A percentile compares a stretch with the other conserved stretches of the same genome.
Conservation (phyloP, 345 rosid species). For the Cardamine chenopodiifolia region DNA sequence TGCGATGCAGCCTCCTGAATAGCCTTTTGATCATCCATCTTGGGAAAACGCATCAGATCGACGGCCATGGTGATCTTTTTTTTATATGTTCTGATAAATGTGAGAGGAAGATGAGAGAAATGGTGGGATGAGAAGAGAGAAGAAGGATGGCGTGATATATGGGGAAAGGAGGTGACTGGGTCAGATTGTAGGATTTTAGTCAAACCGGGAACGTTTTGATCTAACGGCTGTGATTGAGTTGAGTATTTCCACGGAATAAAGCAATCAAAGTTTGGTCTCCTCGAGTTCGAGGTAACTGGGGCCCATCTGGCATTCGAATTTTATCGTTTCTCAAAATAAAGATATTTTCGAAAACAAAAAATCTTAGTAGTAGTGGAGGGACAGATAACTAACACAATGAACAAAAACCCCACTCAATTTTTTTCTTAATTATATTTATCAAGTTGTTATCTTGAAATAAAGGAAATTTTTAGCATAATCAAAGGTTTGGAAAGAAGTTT, state of each 20-base stretch:
- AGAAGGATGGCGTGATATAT: conserved; percentile 46
- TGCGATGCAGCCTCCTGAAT: conserved; percentile 86
- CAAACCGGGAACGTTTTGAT: conserved; percentile 45
- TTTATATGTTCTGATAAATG: not conserved
- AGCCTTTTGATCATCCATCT: conserved; percentile 73
- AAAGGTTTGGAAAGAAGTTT: not conserved
- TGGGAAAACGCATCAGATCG: conserved; percentile 62
- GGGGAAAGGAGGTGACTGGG: conserved; percentile 54
- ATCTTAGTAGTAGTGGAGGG: not conserved
- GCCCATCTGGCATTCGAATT: conserved; percentile 23
- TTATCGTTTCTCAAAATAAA: conserved; percentile 21
- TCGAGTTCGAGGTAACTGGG: conserved; percentile 35
- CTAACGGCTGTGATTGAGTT: conserved; percentile 49
- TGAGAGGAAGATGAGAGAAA: conserved; percentile 1
- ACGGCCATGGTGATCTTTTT: conserved; percentile 54
- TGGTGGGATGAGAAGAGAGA: conserved; percentile 13
- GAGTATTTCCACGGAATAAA: conserved; percentile 43
- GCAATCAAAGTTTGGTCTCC: conserved; percentile 46
- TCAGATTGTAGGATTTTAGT: conserved; percentile 35
- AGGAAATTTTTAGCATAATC: not conserved
- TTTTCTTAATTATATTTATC: not conserved
- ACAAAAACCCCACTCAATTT: not conserved
- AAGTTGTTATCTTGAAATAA: not conserved
- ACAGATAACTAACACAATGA: not conserved
- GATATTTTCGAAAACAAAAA: not conserved